Conservation (phyloP, 1,284 basidiomycete genomes). For the Erythrobasidium hasegawianum region DNA sequence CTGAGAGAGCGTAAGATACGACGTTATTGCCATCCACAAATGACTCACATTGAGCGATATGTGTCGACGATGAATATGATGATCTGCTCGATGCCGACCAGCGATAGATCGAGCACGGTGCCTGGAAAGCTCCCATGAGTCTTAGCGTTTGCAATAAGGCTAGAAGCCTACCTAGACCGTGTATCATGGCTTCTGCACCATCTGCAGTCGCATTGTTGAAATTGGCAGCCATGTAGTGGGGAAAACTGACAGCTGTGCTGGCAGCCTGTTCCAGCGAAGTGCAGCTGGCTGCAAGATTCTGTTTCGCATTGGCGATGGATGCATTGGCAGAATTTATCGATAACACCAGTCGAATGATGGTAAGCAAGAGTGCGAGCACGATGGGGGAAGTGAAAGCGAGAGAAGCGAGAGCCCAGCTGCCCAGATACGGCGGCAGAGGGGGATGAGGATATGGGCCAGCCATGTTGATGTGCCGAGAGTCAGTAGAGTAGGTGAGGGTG, state of each 20-base stretch:
- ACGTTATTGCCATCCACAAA: not conserved
- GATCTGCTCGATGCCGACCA: slow-evolving; percentile 65
- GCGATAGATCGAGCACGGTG: slow-evolving; percentile 36
- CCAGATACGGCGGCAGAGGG: slow-evolving; percentile 29
- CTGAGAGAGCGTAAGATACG: not conserved
- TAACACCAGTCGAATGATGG: slow-evolving; percentile 71
- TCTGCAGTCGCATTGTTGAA: slow-evolving; percentile 73
- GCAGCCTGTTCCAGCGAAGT: slow-evolving; percentile 76
- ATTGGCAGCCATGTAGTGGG: slow-evolving; percentile 76
- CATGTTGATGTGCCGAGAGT: slow-evolving; percentile 3
- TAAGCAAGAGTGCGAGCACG: slow-evolving; percentile 77
- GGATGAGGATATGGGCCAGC: not conserved
- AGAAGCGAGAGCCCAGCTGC: slow-evolving; percentile 29
- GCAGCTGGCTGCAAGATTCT: slow-evolving; percentile 70
- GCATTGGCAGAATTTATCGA: slow-evolving; percentile 67
- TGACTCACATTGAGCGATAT: slow-evolving; percentile 73
- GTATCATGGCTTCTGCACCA: slow-evolving; percentile 71
- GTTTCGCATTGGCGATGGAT: slow-evolving; percentile 65
- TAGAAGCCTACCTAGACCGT: slow-evolving; percentile 61
- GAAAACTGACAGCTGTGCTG: slow-evolving; percentile 74
- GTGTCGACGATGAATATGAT: slow-evolving; percentile 88
- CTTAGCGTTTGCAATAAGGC: not conserved
- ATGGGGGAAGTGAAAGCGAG: slow-evolving; percentile 65
- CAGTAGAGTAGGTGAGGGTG: not conserved
- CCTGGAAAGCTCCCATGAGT: slow-evolving; percentile 11